These are phyloP conservation scores for Termitomyces sp. DNA, from an alignment of 1,284 basidiomycete species.

Conservation along the genomic window DNA sequence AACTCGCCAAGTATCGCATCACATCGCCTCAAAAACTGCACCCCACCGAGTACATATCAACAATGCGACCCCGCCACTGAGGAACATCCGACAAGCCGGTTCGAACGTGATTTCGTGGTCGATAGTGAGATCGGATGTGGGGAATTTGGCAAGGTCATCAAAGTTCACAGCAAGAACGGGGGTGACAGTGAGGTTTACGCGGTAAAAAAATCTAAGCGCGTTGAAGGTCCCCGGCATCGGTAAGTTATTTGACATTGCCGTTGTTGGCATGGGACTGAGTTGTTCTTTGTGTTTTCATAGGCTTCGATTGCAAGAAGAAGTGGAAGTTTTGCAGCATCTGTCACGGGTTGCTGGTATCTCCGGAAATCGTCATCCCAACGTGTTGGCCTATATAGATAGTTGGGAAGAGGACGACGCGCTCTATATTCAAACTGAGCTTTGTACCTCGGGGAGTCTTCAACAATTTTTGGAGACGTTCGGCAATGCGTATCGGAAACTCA, in stretches of 20 bases:
- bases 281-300: slow-evolving; percentile 35
- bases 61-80: no score
- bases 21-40: slow-evolving; percentile 19
- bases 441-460: slow-evolving; percentile 87
- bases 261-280: slow-evolving; percentile 19
- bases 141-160: slow-evolving; percentile 93
- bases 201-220: slow-evolving; percentile 92
- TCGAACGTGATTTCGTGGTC: slow-evolving; percentile 77
- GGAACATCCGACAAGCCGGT: slow-evolving; percentile 55
- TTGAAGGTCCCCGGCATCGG: slow-evolving; percentile 90
- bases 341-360: slow-evolving; percentile 36
- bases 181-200: slow-evolving; percentile 64
- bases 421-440: slow-evolving; percentile 94
- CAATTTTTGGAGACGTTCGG: slow-evolving; percentile 95
- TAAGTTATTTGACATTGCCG: slow-evolving; percentile 37
- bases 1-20: slow-evolving; percentile 30
- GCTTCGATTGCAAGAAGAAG: slow-evolving; percentile 89
- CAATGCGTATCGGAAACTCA: slow-evolving; percentile 75
- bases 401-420: slow-evolving; percentile 95
- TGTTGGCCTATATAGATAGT: slow-evolving; percentile 89
- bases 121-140: slow-evolving; percentile 86
- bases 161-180: slow-evolving; percentile 71
- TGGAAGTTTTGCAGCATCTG: slow-evolving; percentile 86
- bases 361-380: slow-evolving; percentile 59
- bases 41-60: slow-evolving; percentile 20